Conservation (phyloP, 1,284 basidiomycete species). For the Ceratobasidium sp. region DNA sequence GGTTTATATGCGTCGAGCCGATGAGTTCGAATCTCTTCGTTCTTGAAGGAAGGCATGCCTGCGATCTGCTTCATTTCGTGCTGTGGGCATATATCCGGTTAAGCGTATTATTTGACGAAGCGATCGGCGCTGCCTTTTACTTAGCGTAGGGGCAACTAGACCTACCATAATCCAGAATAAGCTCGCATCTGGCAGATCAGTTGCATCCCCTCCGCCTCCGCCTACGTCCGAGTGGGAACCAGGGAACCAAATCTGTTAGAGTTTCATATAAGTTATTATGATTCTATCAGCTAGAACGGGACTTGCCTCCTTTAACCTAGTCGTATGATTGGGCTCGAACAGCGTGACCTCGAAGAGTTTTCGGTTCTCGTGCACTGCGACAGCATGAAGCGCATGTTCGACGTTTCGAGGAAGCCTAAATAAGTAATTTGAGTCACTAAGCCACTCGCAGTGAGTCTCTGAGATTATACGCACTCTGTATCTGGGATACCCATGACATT, state of each 20-base stretch:
- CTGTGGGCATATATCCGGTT: not conserved
- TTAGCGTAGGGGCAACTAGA: no score
- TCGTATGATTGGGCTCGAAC: not conserved
- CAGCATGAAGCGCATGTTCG: constrained; percentile 44
- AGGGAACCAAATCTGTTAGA: constrained; percentile 32
- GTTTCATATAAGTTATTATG: not conserved
- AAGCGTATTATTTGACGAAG: no score
- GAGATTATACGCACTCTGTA: constrained; percentile 8
- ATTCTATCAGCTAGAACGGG: not conserved
- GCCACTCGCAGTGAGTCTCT: not conserved
- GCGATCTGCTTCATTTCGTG: constrained; percentile 16
- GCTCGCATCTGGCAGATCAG: constrained; percentile 34
- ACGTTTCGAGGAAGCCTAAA: constrained; percentile 26
- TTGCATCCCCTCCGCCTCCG: constrained; percentile 33
- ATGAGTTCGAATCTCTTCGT: constrained; percentile 1
- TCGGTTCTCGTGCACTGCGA: constrained; percentile 44
- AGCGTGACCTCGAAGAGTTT: constrained; percentile 23
- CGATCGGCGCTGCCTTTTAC: no score
- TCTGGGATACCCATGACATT: constrained; percentile 13
- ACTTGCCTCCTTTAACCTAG: constrained; percentile 10
- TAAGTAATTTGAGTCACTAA: not conserved
- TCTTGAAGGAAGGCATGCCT: constrained; percentile 3
- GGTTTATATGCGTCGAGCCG: constrained; percentile 8
- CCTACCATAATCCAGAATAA: constrained; percentile 46
- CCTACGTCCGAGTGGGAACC: constrained; percentile 46